These are phyloP conservation scores for Chaetomium fimeti DNA, from an alignment of 495 filamentous ascomycete genomes.

Conservation along the genomic window DNA sequence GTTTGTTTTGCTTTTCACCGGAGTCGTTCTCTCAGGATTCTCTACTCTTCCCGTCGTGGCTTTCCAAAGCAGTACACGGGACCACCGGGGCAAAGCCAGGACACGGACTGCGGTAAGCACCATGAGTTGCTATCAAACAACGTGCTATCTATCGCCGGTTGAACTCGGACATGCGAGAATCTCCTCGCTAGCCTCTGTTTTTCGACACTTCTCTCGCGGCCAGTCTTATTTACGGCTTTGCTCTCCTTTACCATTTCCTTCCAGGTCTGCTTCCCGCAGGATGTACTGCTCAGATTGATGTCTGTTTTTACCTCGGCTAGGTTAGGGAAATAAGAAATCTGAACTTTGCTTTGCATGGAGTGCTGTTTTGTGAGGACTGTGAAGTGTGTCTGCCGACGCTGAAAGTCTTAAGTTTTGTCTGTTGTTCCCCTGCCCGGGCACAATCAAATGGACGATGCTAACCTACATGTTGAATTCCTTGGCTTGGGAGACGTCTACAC, in stretches of 20 bases:
- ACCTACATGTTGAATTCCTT: no score
- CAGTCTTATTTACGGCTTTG: neutral
- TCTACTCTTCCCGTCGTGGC: neutral
- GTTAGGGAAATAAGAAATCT: slow-evolving; percentile 18
- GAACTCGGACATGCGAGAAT: neutral
- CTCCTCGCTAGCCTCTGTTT: neutral
- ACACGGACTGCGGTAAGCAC: neutral
- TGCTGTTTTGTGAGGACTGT: neutral
- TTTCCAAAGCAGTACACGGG: neutral
- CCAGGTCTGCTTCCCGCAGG: neutral
- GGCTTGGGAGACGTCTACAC: no score
- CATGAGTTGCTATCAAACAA: neutral
- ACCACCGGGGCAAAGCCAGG: neutral
- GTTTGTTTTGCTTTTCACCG: neutral
- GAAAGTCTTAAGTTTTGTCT: neutral
- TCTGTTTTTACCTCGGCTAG: slow-evolving; percentile 22
- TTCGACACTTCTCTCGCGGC: neutral
- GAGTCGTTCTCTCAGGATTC: slow-evolving; percentile 1
- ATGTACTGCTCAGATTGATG: slow-evolving; percentile 33
- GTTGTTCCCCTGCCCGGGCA: neutral
- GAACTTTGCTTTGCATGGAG: neutral
- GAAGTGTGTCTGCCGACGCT: no score
- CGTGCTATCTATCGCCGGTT: neutral
- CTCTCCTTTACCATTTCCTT: slow-evolving; percentile 1
- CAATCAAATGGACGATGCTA: no score